Evolutionary conservation across 2,329 filamentous ascomycete species (phyloP).

Genomic region (Uncinocarpus reesii): DNA sequence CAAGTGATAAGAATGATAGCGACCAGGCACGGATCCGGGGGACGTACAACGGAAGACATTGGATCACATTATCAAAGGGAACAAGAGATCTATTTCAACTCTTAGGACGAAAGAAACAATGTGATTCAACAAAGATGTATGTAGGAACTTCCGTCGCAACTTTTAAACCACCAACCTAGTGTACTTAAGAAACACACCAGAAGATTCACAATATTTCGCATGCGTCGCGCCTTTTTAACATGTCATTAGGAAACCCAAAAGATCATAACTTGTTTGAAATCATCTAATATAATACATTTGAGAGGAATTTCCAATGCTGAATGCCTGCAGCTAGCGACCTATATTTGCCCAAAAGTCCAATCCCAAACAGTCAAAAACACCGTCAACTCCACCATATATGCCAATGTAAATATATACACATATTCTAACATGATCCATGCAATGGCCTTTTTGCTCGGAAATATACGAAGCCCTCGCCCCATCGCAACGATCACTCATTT

Average conservation of each 20-base stretch:
- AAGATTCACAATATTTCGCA: not conserved
- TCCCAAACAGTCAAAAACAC: not conserved
- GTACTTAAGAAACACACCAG: not conserved
- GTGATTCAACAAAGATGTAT: too few species aligned
- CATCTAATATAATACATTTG: too few species aligned
- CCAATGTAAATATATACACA: not conserved
- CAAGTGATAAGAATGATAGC: constrained; percentile 66
- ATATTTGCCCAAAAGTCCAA: not conserved
- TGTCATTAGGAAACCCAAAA: too few species aligned
- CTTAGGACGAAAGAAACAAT: not conserved
- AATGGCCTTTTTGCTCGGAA: too few species aligned
- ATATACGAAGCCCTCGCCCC: not conserved
- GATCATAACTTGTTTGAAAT: too few species aligned
- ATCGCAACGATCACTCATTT: not conserved
- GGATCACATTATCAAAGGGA: constrained; percentile 1
- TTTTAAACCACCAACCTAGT: not conserved
- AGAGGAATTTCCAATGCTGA: constrained; percentile 8
- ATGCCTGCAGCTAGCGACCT: not conserved
- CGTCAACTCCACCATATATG: constrained; percentile 1
- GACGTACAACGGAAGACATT: constrained; percentile 40
- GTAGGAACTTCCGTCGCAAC: constrained; percentile 1
- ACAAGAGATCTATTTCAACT: not conserved
- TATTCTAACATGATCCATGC: too few species aligned
- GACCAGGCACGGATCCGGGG: constrained; percentile 49
- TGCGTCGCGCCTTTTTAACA: too few species aligned